Conservation (phyloP, 2,329 filamentous ascomycete genomes). For the Botryotinia narcissicola region DNA sequence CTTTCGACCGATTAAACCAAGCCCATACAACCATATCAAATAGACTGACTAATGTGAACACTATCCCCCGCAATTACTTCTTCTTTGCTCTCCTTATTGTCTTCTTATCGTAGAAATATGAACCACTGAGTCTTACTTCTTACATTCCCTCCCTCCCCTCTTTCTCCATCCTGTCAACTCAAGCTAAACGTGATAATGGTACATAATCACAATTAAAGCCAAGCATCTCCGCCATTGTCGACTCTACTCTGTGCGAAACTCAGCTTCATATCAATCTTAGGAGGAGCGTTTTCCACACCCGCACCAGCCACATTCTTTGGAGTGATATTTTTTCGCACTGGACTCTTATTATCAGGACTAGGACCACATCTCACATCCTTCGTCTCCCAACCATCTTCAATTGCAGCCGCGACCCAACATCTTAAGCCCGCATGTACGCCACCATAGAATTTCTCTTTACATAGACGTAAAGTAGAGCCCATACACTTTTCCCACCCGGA, state of each 20-base stretch:
- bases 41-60: neutral
- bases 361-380: conserved; percentile 76
- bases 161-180: neutral
- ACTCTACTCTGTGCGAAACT: conserved; percentile 29
- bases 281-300: conserved; percentile 25
- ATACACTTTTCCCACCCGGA: conserved; percentile 91
- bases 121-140: conserved; percentile 13
- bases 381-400: conserved; percentile 85
- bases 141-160: neutral
- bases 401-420: conserved; percentile 85
- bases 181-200: too few relatives aligned
- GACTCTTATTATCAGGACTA: conserved; percentile 42
- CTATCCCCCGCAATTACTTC: neutral
- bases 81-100: neutral
- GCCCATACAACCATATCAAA: conserved; percentile 13
- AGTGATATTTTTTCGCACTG: conserved; percentile 42
- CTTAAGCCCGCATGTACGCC: conserved; percentile 84
- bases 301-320: conserved; percentile 26
- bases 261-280: conserved; percentile 38
- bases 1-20: conserved; percentile 10
- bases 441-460: conserved; percentile 97
- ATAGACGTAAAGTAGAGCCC: conserved; percentile 78
- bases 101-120: neutral
- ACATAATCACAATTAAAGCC: conserved; percentile 24
- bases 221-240: conserved; percentile 26